Conservation (phyloP, 2,329 filamentous ascomycete species). For the Teratosphaeria pseudoeucalypti region DNA sequence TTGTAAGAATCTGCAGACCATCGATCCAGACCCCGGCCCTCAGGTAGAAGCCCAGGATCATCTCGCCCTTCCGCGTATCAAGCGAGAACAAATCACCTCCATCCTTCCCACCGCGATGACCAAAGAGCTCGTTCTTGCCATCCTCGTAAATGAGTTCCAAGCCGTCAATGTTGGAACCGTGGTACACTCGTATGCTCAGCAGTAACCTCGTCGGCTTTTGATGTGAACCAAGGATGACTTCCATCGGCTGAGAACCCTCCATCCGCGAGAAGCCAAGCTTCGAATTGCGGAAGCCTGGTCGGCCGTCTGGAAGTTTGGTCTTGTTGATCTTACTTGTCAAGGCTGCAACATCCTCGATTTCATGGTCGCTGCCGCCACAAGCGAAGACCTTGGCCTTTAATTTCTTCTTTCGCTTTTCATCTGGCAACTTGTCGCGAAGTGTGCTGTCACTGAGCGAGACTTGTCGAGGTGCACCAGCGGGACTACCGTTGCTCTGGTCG, state of each 20-base stretch:
- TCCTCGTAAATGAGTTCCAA: conserved; percentile 93
- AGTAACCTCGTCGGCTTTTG: conserved; percentile 53
- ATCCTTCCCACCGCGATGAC: conserved; percentile 61
- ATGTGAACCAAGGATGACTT: conserved; percentile 62
- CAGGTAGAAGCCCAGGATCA: conserved; percentile 75
- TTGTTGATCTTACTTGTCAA: conserved; percentile 60
- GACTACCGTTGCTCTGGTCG: conserved; percentile 45
- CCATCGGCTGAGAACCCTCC: conserved; percentile 57
- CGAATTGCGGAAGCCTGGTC: conserved; percentile 64
- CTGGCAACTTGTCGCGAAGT: conserved; percentile 59
- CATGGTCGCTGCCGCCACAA: conserved; percentile 60
- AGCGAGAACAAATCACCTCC: conserved; percentile 67
- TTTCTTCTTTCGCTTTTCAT: conserved; percentile 58
- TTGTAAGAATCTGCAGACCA: conserved; percentile 82
- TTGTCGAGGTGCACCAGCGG: conserved; percentile 55
- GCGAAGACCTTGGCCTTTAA: conserved; percentile 67
- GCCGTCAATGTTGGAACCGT: conserved; percentile 68
- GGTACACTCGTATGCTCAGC: conserved; percentile 63
- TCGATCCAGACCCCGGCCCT: conserved; percentile 76
- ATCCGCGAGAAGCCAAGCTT: conserved; percentile 63
- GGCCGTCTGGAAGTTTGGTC: conserved; percentile 64
- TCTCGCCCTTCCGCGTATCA: conserved; percentile 76
- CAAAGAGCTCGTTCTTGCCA: conserved; percentile 72
- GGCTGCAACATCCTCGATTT: conserved; percentile 64
- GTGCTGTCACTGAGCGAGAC: conserved; percentile 65